Percentiles rank a stretch among this genome's conserved stretches.
phyloP scores from a whole-genome alignment of 225 moss, liverwort and hornwort species.

The Thuidium tamariscinum region DNA sequence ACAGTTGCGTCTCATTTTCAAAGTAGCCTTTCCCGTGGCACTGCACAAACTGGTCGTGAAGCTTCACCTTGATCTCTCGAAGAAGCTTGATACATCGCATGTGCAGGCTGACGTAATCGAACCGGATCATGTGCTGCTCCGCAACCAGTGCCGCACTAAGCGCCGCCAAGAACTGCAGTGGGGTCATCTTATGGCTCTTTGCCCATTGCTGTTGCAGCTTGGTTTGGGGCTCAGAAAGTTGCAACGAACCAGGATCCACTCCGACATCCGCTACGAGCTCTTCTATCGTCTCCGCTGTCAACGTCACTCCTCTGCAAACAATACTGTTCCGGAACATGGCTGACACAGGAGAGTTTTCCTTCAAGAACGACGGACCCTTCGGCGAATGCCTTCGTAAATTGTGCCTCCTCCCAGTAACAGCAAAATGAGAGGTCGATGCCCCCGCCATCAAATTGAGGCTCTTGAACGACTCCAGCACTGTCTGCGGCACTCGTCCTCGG shows the following conservation, averaged over 20 bases:
- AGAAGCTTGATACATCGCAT: not conserved
- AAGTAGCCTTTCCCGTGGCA: not conserved
- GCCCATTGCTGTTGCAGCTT: not conserved
- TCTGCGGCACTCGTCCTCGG: not conserved
- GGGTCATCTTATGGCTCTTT: not conserved
- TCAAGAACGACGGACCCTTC: not conserved
- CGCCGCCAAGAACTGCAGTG: not conserved
- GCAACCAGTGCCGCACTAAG: not conserved
- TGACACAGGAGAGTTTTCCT: not conserved
- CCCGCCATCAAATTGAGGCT: constrained; percentile 37
- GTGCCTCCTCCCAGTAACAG: constrained; percentile 40
- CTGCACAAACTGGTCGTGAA: not conserved
- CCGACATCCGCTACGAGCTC: not conserved
- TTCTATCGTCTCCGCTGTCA: not conserved
- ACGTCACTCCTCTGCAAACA: not conserved
- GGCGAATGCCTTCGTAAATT: not conserved
- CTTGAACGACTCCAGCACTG: not conserved
- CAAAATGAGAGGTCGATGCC: constrained; percentile 61
- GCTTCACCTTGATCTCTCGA: not conserved
- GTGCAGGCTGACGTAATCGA: not conserved
- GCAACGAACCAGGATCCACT: not conserved
- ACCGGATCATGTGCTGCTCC: not conserved
- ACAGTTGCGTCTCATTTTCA: not conserved
- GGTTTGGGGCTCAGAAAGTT: not conserved
- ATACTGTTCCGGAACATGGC: not conserved